Evolutionary conservation across 805 yeast species (phyloP), one percentile per base, ranked within the genome.

Genomic region (Cephaloascus fragrans): DNA sequence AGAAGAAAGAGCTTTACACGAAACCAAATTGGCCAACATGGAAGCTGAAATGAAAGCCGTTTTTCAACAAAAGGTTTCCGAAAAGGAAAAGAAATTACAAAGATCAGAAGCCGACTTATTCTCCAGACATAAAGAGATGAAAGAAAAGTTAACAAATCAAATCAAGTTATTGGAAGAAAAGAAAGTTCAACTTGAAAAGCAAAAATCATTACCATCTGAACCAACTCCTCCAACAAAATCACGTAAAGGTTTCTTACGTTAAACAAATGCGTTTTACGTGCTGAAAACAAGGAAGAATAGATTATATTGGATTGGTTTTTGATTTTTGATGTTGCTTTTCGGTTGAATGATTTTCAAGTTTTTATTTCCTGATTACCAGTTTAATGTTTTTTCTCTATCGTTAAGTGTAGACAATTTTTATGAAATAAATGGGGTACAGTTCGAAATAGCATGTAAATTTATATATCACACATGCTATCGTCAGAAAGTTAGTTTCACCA

Each of bases 1-100:
- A 61, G 97, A 93, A 64, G 97, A 93, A 64, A 82, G 84, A 53
- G 80, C 83, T 28, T 71, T 86, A 55, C 97, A 93, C 59, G 96
- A 87, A 65, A 95, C 95, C 45, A 88, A 90, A 57, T 72, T 93
- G 52, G 83, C 89, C 41, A 87, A 86, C 69, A 77, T 93, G 82
- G 97, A 93, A 67, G 76, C 87, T 32, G 97, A 93, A 64, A 88
- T 93, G 97, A 89, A 90, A 67, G 72, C 80, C 19, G 95, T 93
- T 40, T 93, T 93, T 78, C 95, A 89, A 66, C 93, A 85, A 56
- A 93, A 93, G 69, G 98, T 93, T 26, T 69, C 83, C 42, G 96
- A 89, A 64, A 94, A 93, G 78, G 99, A 93, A 64, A 86, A 88
- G 74, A 90, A 90, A 68, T 75, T 93, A 56, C 96, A 89, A 67